phyloP scores from a whole-genome alignment of 225 moss, liverwort and hornwort genomes.

The Bryum argenteum region DNA sequence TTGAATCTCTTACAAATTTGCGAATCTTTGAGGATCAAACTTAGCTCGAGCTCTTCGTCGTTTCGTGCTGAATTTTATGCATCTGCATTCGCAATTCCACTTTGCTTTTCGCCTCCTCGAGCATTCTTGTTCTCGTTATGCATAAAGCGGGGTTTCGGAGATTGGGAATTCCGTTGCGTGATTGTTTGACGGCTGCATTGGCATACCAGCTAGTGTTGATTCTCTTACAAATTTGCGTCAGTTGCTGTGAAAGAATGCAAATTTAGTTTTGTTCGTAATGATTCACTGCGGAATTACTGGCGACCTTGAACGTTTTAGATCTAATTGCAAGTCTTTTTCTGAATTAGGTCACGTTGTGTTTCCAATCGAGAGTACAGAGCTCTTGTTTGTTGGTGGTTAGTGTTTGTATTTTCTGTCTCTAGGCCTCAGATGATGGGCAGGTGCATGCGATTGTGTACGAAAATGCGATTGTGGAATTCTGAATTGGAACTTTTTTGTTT shows the following conservation, averaged over 20 bases:
- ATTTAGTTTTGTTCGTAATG: not conserved
- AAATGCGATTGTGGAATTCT: too few species aligned
- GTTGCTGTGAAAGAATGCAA: not conserved
- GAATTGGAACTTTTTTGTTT: not conserved
- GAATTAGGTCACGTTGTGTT: slow-evolving; percentile 3
- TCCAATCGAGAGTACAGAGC: not conserved
- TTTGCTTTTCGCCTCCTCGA: too few species aligned
- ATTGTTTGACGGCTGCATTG: too few species aligned
- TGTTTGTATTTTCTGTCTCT: not conserved
- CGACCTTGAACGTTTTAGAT: slow-evolving; percentile 3
- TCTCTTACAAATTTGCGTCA: not conserved
- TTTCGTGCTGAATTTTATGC: too few species aligned
- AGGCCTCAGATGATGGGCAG: not conserved
- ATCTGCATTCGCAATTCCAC: too few species aligned
- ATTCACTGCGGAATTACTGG: not conserved
- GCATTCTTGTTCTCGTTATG: too few species aligned
- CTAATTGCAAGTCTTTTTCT: not conserved
- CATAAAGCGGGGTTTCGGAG: too few species aligned
- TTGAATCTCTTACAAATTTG: not conserved
- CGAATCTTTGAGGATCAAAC: too few species aligned
- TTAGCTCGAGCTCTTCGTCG: too few species aligned
- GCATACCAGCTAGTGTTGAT: too few species aligned
- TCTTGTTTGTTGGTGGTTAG: not conserved
- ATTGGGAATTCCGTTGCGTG: too few species aligned
- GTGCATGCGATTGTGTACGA: not conserved